Conservation (phyloP, 139 green algal species). For the Edaphochlamys debaryana region DNA sequence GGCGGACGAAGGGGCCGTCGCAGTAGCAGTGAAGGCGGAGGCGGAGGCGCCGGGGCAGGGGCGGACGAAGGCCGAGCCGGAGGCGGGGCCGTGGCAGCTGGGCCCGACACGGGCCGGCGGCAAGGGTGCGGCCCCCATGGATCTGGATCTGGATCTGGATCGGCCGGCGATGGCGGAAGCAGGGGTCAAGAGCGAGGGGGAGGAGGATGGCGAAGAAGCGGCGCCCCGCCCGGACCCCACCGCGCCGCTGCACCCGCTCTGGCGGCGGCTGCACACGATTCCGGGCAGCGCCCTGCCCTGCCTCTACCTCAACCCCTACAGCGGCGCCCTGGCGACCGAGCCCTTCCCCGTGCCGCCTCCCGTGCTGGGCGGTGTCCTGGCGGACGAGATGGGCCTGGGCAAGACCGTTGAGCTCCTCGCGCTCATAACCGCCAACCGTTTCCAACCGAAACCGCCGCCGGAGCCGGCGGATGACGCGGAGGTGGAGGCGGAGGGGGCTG, state of each 20-base stretch:
- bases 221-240: neutral
- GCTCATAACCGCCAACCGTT: conserved; percentile 76
- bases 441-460: neutral
- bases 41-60: neutral
- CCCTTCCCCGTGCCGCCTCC: conserved; percentile 29
- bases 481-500: neutral
- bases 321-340: conserved; percentile 37
- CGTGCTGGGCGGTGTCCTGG: conserved; percentile 66
- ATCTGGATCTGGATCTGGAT: neutral
- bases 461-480: neutral
- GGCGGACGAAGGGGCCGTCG: too few relatives aligned
- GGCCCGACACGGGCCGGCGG: too few relatives aligned
- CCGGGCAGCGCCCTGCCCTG: neutral
- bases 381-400: conserved; percentile 83
- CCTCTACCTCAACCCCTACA: conserved; percentile 69
- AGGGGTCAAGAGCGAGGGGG: neutral
- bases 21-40: neutral
- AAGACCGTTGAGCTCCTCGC: conserved; percentile 97
- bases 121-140: too few relatives aligned
- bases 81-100: neutral
- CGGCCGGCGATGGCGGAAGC: neutral
- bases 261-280: conserved; percentile 56
- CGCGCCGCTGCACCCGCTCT: conserved; percentile 71
- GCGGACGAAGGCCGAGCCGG: neutral
- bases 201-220: neutral